Evolutionary conservation across 208 protist species (phyloP).

Genomic region (Sergeia podlipaevii): DNA sequence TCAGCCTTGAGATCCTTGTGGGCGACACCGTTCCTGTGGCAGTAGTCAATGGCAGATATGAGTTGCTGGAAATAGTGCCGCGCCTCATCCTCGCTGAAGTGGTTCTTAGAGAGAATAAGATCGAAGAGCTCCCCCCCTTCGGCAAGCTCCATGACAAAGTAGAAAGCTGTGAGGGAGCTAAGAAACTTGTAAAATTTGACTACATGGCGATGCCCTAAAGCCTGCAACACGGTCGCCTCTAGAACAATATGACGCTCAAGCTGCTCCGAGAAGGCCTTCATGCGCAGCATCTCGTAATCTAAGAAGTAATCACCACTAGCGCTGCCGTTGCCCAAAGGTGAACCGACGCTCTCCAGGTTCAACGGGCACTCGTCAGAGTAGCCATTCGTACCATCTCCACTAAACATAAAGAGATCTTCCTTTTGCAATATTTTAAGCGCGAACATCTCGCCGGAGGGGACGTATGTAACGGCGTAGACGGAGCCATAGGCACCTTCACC

Average conservation of each 20-base stretch:
- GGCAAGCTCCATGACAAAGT: constrained; percentile 89
- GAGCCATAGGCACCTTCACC: constrained; percentile 87
- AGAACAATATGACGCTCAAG: constrained; percentile 70
- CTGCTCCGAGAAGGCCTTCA: constrained; percentile 19
- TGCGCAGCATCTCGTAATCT: neutral
- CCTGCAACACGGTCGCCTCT: constrained; percentile 88
- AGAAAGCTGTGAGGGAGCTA: constrained; percentile 78
- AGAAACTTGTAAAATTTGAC: constrained; percentile 89
- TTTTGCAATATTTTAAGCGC: constrained; percentile 89
- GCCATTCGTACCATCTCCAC: neutral
- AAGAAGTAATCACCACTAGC: too few relatives aligned
- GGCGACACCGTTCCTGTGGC: constrained; percentile 83
- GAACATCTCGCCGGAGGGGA: constrained; percentile 68
- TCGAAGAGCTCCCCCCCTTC: constrained; percentile 94
- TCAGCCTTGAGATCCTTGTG: constrained; percentile 91
- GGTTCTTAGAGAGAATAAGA: constrained; percentile 81
- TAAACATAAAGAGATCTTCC: constrained; percentile 38
- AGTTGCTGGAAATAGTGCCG: constrained; percentile 94
- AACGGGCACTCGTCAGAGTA: neutral
- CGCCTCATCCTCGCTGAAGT: constrained; percentile 82
- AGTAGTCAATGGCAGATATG: constrained; percentile 93
- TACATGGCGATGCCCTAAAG: constrained; percentile 86
- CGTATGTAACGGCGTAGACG: constrained; percentile 82
- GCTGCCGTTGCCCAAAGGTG: too few relatives aligned
- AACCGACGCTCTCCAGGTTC: neutral